Evolutionary conservation across 192 early-diverging fungal genomes (phyloP), one percentile per base, ranked within the genome.

Genomic region (Mycoemilia scoparia): DNA sequence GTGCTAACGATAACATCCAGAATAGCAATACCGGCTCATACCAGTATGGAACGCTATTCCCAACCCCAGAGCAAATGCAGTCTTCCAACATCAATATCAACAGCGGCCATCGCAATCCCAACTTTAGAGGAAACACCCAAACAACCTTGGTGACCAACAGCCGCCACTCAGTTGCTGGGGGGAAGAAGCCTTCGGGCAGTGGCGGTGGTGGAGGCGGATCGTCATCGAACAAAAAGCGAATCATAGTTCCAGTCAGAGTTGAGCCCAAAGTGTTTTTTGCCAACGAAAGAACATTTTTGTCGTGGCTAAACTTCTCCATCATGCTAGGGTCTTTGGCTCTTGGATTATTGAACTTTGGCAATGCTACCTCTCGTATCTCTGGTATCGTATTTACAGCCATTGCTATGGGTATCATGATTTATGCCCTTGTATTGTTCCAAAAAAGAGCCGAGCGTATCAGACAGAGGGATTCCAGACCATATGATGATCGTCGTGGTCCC

Each of bases 251-350:
- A 0, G 64, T 77, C 21, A 69, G 78, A 5, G 67, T 84, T n/a
- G 81, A 87, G 26, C 84, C 84, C 38, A 93, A 93, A 42, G 79
- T 90, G 8, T 90, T 87, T 49, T 90, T 93, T 55, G 86, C 86
- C 21, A 93, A 93, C 48, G 87, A 92, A 57, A 70, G 87, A 13
- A 92, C 87, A 1, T 87, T 89, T 36, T 57, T 89, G 25, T 76
- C 85, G 3, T 92, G 84, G 84, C 63, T 87, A 25, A 79, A 82
- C 45, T 84, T 87, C 54, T 68, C 78, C 5, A 73, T 78, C 22
- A 63, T 84, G 8, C 50, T 84, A 24, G 79, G 77, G 8, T 73
- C 74, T 14, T 59, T 84, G 15, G 77, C 75, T n/a, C 65, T 84
- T 24, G 77, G 79, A 1, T 43, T 84, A 32, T 47, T 84, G 25